A percentile compares a stretch with the other conserved stretches of the same genome.
Conservation (phyloP, 2,329 filamentous ascomycete genomes). For the Trichophyton mentagrophytes region DNA sequence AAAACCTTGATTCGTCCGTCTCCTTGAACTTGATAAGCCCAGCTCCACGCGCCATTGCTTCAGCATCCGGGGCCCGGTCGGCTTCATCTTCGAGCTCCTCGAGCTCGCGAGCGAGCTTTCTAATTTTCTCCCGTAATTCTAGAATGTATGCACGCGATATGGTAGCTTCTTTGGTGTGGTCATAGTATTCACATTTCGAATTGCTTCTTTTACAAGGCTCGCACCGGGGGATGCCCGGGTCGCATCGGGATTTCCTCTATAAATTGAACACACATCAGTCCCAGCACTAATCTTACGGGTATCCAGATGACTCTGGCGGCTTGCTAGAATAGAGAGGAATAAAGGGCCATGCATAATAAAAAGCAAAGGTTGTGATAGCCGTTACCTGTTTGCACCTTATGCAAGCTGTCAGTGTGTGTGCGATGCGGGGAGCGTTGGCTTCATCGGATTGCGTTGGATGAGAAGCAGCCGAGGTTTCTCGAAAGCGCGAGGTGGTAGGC, state of each 20-base stretch:
- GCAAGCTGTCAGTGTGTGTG: conserved; percentile 12
- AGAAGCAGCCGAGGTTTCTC: background rate
- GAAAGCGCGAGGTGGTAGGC: background rate
- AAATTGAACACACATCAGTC: background rate
- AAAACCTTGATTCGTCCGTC: conserved; percentile 75
- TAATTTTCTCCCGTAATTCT: conserved; percentile 75
- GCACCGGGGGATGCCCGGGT: conserved; percentile 81
- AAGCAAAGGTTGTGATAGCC: background rate
- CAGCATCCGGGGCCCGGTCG: conserved; percentile 54
- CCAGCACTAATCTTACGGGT: background rate
- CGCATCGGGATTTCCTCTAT: conserved; percentile 93
- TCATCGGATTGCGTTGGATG: background rate
- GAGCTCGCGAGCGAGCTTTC: conserved; percentile 68
- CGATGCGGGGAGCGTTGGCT: conserved; percentile 8
- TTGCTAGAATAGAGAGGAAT: background rate
- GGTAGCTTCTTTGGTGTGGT: conserved; percentile 71
- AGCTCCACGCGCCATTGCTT: conserved; percentile 76
- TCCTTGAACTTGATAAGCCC: conserved; percentile 76
- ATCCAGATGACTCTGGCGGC: background rate
- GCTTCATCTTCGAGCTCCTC: conserved; percentile 67
- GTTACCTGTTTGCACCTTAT: conserved; percentile 12
- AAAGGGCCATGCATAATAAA: background rate
- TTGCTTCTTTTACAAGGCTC: conserved; percentile 85
- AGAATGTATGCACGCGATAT: conserved; percentile 89
- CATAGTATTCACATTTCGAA: conserved; percentile 87